These are phyloP conservation scores for Rhizomucor pusillus DNA, from an alignment of 371 early-diverging fungal species.

Conservation along the genomic window DNA sequence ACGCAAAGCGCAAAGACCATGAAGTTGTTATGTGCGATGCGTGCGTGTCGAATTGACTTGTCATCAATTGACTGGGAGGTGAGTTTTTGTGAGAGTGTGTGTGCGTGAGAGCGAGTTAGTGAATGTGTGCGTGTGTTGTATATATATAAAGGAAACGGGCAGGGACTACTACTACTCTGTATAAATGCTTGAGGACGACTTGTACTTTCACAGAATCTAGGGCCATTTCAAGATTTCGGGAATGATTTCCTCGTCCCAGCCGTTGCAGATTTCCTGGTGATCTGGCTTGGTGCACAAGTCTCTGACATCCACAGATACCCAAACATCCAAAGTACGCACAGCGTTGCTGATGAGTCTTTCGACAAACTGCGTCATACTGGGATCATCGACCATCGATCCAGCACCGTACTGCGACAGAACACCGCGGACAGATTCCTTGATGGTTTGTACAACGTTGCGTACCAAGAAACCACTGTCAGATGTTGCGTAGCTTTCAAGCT, in stretches of 20 bases:
- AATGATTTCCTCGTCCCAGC: slow-evolving; percentile 43
- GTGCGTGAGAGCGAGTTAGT: no score
- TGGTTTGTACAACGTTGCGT: slow-evolving; percentile 22
- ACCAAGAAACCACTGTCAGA: slow-evolving; percentile 36
- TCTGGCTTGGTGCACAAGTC: slow-evolving; percentile 34
- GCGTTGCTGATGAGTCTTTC: slow-evolving; percentile 27
- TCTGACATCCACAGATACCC: slow-evolving; percentile 32
- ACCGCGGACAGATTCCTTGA: slow-evolving; percentile 26
- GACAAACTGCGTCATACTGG: slow-evolving; percentile 21
- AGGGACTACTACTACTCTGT: no score
- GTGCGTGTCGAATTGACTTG: no score
- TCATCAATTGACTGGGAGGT: no score
- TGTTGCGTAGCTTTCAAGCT: slow-evolving; percentile 23
- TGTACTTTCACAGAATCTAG: no score
- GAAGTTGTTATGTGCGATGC: no score
- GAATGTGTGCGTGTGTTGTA: no score
- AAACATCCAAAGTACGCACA: slow-evolving; percentile 24
- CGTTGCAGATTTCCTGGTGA: slow-evolving; percentile 36
- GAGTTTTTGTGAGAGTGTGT: no score
- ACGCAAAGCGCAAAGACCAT: no score
- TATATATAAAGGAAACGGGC: no score
- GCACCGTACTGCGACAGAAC: slow-evolving; percentile 32
- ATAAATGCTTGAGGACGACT: no score
- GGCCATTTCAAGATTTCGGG: slow-evolving; percentile 46
- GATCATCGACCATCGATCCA: slow-evolving; percentile 31